These are phyloP conservation scores for Colletotrichum sp. DNA, from an alignment of 2,329 filamentous ascomycete species.

Conservation along the genomic window DNA sequence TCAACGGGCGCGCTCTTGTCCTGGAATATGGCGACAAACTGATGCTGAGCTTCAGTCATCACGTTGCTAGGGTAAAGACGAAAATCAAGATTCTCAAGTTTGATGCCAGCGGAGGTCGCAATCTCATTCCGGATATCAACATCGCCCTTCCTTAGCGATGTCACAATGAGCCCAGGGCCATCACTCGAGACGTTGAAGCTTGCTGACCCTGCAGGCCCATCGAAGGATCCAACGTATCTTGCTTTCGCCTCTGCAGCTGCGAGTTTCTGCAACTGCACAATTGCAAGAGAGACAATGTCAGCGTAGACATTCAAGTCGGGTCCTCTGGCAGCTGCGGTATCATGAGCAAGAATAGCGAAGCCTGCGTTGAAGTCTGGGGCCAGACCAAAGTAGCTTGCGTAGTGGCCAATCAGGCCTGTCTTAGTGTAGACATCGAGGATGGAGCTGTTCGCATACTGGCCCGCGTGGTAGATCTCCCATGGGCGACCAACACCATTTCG, in stretches of 20 bases:
- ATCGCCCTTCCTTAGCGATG: slow-evolving; percentile 11
- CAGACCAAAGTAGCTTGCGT: slow-evolving; percentile 30
- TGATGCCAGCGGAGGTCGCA: slow-evolving; percentile 25
- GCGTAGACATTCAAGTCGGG: slow-evolving; percentile 38
- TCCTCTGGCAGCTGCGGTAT: slow-evolving; percentile 23
- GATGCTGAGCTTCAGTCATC: slow-evolving; percentile 17
- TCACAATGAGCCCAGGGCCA: slow-evolving; percentile 30
- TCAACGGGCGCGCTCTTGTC: slow-evolving; percentile 32
- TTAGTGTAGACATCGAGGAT: slow-evolving; percentile 32
- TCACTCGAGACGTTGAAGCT: slow-evolving; percentile 3
- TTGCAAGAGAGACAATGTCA: slow-evolving; percentile 31
- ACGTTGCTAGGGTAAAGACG: slow-evolving; percentile 35
- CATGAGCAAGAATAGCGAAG: slow-evolving; percentile 37
- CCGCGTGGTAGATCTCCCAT: slow-evolving; percentile 36
- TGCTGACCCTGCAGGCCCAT: background rate
- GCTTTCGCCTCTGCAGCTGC: slow-evolving; percentile 20
- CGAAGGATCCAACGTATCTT: slow-evolving; percentile 23
- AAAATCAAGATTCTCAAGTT: slow-evolving; percentile 28
- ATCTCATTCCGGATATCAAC: slow-evolving; percentile 23
- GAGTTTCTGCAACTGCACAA: slow-evolving; percentile 18
- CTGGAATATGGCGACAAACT: slow-evolving; percentile 35
- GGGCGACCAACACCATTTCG: slow-evolving; percentile 36
- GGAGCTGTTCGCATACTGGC: slow-evolving; percentile 21
- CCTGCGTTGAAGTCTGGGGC: slow-evolving; percentile 30
- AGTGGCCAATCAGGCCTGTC: slow-evolving; percentile 30